Percentiles rank a stretch among this genome's conserved stretches.
Conservation (phyloP, 2,329 filamentous ascomycete genomes). For the Podosphaera fusca region DNA sequence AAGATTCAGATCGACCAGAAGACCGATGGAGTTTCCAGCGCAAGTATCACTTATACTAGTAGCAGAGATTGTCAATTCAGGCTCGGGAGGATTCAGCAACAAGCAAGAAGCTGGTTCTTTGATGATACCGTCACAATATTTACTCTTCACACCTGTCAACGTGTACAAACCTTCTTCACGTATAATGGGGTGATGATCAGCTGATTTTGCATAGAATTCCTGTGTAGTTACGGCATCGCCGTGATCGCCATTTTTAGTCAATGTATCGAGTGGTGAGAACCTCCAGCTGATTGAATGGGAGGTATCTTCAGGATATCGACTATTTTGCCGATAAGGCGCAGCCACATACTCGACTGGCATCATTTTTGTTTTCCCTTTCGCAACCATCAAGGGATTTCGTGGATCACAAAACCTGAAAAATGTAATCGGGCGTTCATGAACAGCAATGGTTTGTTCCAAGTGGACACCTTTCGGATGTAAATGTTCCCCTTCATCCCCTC, state of each 20-base stretch:
- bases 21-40: slow-evolving; percentile 75
- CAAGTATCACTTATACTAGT: slow-evolving; percentile 88
- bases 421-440: slow-evolving; percentile 65
- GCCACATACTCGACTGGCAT: slow-evolving; percentile 52
- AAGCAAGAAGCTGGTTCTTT: slow-evolving; percentile 87
- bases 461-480: slow-evolving; percentile 33
- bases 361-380: slow-evolving; percentile 42
- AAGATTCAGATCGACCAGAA: slow-evolving; percentile 71
- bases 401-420: slow-evolving; percentile 54
- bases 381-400: slow-evolving; percentile 60
- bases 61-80: slow-evolving; percentile 46
- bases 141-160: slow-evolving; percentile 54
- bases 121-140: slow-evolving; percentile 68
- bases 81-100: slow-evolving; percentile 74
- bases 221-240: slow-evolving; percentile 33
- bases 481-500: slow-evolving; percentile 41
- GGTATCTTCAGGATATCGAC: slow-evolving; percentile 23
- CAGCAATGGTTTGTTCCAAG: slow-evolving; percentile 54
- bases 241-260: slow-evolving; percentile 48
- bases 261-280: slow-evolving; percentile 51
- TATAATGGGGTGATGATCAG: slow-evolving; percentile 41
- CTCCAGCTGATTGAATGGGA: slow-evolving; percentile 57
- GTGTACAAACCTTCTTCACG: slow-evolving; percentile 69
- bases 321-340: slow-evolving; percentile 20
- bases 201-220: slow-evolving; percentile 35